Evolutionary conservation across 345 rosid species (phyloP).

Genomic region (Iberis pinnata): DNA sequence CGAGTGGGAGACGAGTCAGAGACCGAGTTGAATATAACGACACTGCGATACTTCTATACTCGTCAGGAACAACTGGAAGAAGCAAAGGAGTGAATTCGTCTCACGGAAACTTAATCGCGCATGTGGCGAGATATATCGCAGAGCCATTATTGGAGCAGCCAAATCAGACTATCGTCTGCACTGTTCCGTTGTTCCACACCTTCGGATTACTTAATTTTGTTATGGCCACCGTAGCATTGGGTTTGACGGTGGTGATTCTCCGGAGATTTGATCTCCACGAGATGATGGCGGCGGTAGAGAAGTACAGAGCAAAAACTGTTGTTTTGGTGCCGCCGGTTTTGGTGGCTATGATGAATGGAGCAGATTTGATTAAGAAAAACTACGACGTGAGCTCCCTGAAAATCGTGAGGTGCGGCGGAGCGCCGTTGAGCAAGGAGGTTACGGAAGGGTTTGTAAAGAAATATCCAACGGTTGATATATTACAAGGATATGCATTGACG

Average conservation of each 20-base stretch:
- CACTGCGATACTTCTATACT: no score
- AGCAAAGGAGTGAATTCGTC: no score
- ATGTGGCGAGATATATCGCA: no score
- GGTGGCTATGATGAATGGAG: conserved; percentile 47
- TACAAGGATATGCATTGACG: conserved; percentile 68
- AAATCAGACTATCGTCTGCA: no score
- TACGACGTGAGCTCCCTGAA: conserved; percentile 54
- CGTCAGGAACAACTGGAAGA: no score
- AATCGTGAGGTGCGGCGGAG: conserved; percentile 57
- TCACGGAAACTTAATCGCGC: no score
- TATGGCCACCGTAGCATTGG: conserved; percentile 48
- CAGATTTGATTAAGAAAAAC: conserved; percentile 38
- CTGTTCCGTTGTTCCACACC: conserved; percentile 71
- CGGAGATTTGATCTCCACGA: conserved; percentile 53
- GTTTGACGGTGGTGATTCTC: conserved; percentile 52
- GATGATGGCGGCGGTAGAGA: conserved; percentile 49
- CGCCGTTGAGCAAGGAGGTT: conserved; percentile 75
- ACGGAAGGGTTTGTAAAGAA: conserved; percentile 41
- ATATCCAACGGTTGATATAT: conserved; percentile 31
- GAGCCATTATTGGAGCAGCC: no score
- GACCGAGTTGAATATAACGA: no score
- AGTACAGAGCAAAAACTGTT: conserved; percentile 43
- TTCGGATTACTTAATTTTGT: conserved; percentile 60
- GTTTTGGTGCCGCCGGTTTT: conserved; percentile 67
- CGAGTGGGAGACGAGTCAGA: no score